These are phyloP conservation scores for Ascomycota sp. DNA, from an alignment of 2,329 filamentous ascomycete genomes.

Conservation along the genomic window DNA sequence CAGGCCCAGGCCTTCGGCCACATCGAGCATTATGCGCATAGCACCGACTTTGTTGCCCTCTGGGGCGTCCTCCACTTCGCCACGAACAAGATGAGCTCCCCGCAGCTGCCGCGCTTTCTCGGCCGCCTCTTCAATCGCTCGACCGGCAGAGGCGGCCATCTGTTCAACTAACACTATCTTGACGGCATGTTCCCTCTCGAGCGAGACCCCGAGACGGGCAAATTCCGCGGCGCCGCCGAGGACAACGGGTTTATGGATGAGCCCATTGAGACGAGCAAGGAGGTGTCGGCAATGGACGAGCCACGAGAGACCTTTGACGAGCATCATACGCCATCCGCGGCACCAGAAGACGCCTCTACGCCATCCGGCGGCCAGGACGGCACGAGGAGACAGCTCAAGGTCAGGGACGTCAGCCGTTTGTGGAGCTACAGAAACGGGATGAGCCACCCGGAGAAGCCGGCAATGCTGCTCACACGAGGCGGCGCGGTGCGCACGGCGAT, in stretches of 20 bases:
- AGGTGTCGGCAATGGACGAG: constrained; percentile 21
- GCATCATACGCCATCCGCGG: no score
- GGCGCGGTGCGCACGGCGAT: no score
- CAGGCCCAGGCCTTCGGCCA: constrained; percentile 38
- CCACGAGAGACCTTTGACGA: constrained; percentile 25
- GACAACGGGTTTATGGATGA: constrained; percentile 42
- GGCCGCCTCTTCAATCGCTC: constrained; percentile 38
- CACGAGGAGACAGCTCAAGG: no score
- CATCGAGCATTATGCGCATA: constrained; percentile 66
- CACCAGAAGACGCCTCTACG: no score
- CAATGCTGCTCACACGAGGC: no score
- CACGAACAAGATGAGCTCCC: constrained; percentile 18
- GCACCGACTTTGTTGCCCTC: constrained; percentile 50
- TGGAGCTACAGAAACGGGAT: constrained; percentile 45
- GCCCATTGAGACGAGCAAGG: constrained; percentile 23
- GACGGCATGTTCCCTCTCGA: constrained; percentile 39
- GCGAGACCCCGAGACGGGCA: constrained; percentile 18
- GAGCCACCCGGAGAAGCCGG: no score
- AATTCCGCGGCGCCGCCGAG: constrained; percentile 22
- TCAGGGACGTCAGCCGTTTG: constrained; percentile 39
- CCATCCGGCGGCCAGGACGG: no score
- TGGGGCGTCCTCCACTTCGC: constrained; percentile 57
- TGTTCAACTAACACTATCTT: constrained; percentile 40
- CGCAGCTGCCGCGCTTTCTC: constrained; percentile 36
- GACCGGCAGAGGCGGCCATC: constrained; percentile 30